Evolutionary conservation across 805 yeast genomes (phyloP), one percentile per base, ranked within the genome.

Genomic region (Metschnikowia noctiluminum): DNA sequence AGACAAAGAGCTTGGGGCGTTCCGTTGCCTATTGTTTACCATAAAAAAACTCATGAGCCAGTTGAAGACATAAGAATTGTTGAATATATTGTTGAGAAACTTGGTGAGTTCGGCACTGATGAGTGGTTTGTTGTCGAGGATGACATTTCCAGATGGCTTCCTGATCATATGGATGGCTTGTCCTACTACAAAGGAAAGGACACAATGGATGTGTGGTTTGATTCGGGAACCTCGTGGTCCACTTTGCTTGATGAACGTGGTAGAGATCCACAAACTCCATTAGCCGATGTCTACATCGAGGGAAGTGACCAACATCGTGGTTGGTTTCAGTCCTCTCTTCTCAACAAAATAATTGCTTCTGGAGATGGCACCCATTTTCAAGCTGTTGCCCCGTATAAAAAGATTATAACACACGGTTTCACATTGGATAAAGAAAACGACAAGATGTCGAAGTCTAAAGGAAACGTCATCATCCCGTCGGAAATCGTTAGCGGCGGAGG

Each of bases 291-390:
- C n/a, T 92, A 89, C 62, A 66, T 92, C 12, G 99, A 94, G 71
- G 99, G 99, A 2, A 81, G 91, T n/a, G 99, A 94, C 62, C 99
- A 94, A 66, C 99, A 94, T 62, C 79, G 99, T 51, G 99, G 99
- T 1, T 94, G 99, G 99, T 94, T 94, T 64, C 99, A 94, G 70
- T 88, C 96, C 31, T 89, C 97, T 1, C 69, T 94, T 28, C 70
- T 94, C 49, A 90, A 95, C 26, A 87, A 82, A 60, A 78, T 89
- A 21, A 71, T 73, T n/a, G 68, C 71, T 1, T 68, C 74, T 1
- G 76, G 76, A 2, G 42, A 46, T 14, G 87, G 86, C 3, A 60
- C 68, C 10, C 63, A 63, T 3, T 69, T 66, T 54, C 58, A 68
- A 35, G 54, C 70, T 0, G 60, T 58, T 3, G 69, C 70, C 1